Conservation (phyloP, 164 flowering plant genomes). For the Piper betle region DNA sequence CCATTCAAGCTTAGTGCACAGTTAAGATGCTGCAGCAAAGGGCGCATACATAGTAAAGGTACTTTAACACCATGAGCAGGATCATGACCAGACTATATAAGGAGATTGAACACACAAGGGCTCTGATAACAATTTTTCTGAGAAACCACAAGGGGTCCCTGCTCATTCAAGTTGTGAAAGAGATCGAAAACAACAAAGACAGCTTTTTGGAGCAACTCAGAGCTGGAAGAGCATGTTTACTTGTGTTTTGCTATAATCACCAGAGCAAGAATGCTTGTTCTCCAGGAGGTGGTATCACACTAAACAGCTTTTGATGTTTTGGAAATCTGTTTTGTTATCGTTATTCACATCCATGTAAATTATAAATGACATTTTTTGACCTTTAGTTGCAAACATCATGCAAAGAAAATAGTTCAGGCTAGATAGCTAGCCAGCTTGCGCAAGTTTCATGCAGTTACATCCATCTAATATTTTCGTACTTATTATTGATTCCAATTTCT, state of each 20-base stretch:
- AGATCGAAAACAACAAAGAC: constrained; percentile 28
- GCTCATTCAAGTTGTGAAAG: constrained; percentile 52
- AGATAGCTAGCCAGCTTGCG: too few relatives aligned
- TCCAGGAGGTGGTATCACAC: constrained; percentile 19
- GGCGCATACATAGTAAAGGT: constrained; percentile 53
- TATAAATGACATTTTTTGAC: neutral
- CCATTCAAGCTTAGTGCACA: constrained; percentile 18
- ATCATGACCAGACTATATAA: constrained; percentile 38
- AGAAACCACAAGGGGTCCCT: constrained; percentile 31
- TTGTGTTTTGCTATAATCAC: constrained; percentile 65
- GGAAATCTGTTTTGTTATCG: neutral
- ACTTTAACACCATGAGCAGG: constrained; percentile 60
- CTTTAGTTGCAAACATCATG: too few relatives aligned
- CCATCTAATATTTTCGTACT: too few relatives aligned
- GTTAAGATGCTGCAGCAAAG: constrained; percentile 60
- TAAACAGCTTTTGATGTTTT: neutral
- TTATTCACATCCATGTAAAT: neutral
- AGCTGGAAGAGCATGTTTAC: constrained; percentile 60
- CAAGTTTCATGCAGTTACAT: too few relatives aligned
- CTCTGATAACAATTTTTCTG: constrained; percentile 36
- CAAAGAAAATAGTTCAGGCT: too few relatives aligned
- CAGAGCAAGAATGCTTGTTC: constrained; percentile 49
- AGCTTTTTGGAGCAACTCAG: constrained; percentile 57
- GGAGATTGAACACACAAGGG: constrained; percentile 52
- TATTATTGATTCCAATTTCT: too few relatives aligned